Percentiles rank a stretch among this genome's conserved stretches.
Conservation (phyloP, 2,329 filamentous ascomycete genomes). For the Tolypocladium album region DNA sequence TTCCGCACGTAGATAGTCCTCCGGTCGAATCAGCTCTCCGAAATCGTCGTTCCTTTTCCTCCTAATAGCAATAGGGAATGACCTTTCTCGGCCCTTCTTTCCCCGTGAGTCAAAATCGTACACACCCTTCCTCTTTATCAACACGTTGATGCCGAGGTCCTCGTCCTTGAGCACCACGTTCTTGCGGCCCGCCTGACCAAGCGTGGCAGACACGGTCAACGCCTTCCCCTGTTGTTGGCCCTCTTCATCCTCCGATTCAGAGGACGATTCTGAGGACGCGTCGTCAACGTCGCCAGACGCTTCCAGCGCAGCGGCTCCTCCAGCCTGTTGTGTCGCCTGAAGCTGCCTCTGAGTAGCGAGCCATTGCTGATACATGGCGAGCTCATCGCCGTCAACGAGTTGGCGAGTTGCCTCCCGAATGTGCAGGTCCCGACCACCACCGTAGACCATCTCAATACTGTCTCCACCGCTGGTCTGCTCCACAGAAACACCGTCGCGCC, state of each 20-base stretch:
- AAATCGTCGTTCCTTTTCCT: conserved; percentile 80
- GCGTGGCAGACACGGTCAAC: conserved; percentile 74
- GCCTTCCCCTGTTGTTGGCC: conserved; percentile 85
- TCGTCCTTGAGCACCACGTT: conserved; percentile 82
- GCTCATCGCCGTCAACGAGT: conserved; percentile 63
- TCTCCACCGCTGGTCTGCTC: conserved; percentile 45
- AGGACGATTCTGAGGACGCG: conserved; percentile 74
- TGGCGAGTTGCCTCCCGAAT: conserved; percentile 51
- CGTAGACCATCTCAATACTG: conserved; percentile 55
- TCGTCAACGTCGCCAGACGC: conserved; percentile 69
- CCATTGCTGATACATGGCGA: conserved; percentile 81
- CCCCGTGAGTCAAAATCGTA: conserved; percentile 87
- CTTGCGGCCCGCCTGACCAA: conserved; percentile 74
- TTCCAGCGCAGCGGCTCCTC: conserved; percentile 58
- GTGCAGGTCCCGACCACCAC: conserved; percentile 50
- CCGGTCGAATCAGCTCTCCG: conserved; percentile 84
- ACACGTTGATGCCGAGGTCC: conserved; percentile 82
- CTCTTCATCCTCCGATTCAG: conserved; percentile 80
- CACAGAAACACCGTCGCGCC: conserved; percentile 49
- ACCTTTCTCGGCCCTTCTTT: conserved; percentile 84
- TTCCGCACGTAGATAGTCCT: conserved; percentile 88
- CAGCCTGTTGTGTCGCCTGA: conserved; percentile 66
- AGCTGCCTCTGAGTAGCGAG: conserved; percentile 79
- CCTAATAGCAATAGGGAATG: conserved; percentile 79
- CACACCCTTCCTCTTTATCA: conserved; percentile 80